These are phyloP conservation scores for Immersiporthe knoxdaviesiana DNA, from an alignment of 2,329 filamentous ascomycete species.

Conservation along the genomic window DNA sequence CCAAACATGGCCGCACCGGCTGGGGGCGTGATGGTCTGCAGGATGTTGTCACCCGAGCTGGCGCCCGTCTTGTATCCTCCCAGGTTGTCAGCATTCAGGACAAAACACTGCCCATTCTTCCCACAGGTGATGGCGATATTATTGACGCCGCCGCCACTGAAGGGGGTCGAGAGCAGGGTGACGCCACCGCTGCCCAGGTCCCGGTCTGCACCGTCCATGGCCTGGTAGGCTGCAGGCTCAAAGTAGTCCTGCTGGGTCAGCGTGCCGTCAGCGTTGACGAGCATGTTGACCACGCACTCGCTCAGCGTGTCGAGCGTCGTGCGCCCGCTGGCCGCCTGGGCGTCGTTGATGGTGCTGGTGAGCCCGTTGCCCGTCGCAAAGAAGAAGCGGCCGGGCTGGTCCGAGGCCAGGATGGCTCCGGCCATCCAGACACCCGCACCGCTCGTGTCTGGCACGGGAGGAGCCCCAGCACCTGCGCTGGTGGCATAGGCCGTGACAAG, in stretches of 20 bases:
- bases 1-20: constrained; percentile 51
- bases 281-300: constrained; percentile 49
- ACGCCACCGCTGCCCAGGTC: constrained; percentile 51
- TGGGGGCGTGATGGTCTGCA: constrained; percentile 45
- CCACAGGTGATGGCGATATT: constrained; percentile 52
- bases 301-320: constrained; percentile 44
- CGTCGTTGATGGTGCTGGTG: constrained; percentile 37
- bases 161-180: constrained; percentile 35
- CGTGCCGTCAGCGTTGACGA: constrained; percentile 43
- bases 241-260: constrained; percentile 45
- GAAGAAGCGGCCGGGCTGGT: constrained; percentile 31
- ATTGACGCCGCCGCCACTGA: constrained; percentile 12
- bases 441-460: constrained; percentile 19
- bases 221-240: constrained; percentile 56
- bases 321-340: constrained; percentile 40
- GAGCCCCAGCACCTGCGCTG: constrained; percentile 23
- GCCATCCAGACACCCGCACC: constrained; percentile 18
- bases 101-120: constrained; percentile 54
- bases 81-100: constrained; percentile 32
- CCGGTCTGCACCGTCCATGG: constrained; percentile 53
- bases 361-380: constrained; percentile 39
- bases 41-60: constrained; percentile 45
- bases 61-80: constrained; percentile 40
- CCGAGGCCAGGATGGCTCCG: constrained; percentile 12
- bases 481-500: constrained; percentile 25